Evolutionary conservation across 352 stramenopile genomes (phyloP), one percentile per base, ranked within the genome.

Genomic region (Thalassiosira pacifica): DNA sequence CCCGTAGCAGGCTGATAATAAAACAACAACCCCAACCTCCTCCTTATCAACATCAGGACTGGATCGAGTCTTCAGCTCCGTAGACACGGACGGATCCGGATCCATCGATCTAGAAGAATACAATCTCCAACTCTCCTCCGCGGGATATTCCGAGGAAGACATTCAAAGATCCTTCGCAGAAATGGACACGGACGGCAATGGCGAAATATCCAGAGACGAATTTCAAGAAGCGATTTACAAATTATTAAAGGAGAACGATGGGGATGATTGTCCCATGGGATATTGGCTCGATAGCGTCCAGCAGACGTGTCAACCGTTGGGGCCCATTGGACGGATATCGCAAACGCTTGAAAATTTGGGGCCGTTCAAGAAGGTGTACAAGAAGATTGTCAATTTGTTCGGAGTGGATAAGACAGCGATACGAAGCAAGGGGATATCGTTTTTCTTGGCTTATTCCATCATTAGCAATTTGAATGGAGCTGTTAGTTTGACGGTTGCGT

Each of bases 391-490:
- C 37, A 48, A 48, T 48, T 48, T 48, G 37, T 48, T 48, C 13
- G 55, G n/a, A 37, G 60, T 87, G 16, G 75, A 83, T 37, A 73
- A 45, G 40, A 1, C 68, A 37, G 24, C 42, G 53, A 76, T 83
- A 11, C 45, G 65, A 2, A 72, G 74, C 18, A 19, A 83, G n/a
- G 80, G 80, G 5, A 66, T 83, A 27, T 57, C 76, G 18, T 87
- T 87, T 61, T 67, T 55, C 16, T n/a, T 87, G 9, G 72, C 80
- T 2, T 87, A 87, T 53, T 76, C 76, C 48, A 48, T 80, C 22
- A 73, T 87, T 5, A 84, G 73, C 63, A 83, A 87, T 32, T 64
- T 87, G 22, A 84, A 83, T 57, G 80, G 73, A 19, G 68, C 61
- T 27, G 69, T 87, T 27, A 80, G 55, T 72, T 59, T 87, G 22